Evolutionary conservation across 768 basidiomycete species (phyloP).

Genomic region (Candolleomyces aberdarensis): DNA sequence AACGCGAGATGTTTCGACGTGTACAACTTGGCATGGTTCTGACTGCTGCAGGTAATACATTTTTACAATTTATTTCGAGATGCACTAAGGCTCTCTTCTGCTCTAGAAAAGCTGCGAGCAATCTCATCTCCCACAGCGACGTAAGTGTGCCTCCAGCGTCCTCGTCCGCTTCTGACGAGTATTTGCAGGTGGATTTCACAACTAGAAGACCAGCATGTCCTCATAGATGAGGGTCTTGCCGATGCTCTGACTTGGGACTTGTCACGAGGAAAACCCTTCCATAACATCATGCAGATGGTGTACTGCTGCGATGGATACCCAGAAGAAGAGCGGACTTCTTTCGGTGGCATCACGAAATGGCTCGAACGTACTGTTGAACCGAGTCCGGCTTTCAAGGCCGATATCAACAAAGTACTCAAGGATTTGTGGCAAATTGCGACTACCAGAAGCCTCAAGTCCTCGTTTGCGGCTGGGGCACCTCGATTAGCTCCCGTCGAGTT

Average conservation of each 20-base stretch:
- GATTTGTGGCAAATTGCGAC: slow-evolving; percentile 54
- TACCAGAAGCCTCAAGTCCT: slow-evolving; percentile 33
- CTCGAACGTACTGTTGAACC: slow-evolving; percentile 36
- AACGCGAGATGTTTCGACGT: slow-evolving; percentile 80
- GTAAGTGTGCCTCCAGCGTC: slow-evolving; percentile 15
- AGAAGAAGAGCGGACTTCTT: slow-evolving; percentile 44
- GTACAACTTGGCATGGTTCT: slow-evolving; percentile 79
- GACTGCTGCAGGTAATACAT: slow-evolving; percentile 58
- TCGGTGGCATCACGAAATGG: slow-evolving; percentile 56
- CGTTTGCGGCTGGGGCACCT: slow-evolving; percentile 50
- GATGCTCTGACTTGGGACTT: slow-evolving; percentile 59
- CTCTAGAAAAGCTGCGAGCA: slow-evolving; percentile 73
- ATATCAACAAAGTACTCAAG: slow-evolving; percentile 51
- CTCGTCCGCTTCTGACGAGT: background rate
- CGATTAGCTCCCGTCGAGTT: slow-evolving; percentile 74
- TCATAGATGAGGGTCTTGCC: slow-evolving; percentile 55
- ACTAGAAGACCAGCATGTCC: slow-evolving; percentile 56
- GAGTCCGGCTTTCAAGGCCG: slow-evolving; percentile 42
- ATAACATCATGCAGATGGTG: slow-evolving; percentile 66
- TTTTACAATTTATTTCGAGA: background rate
- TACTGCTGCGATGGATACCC: slow-evolving; percentile 60
- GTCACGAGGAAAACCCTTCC: slow-evolving; percentile 70
- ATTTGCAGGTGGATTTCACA: slow-evolving; percentile 52
- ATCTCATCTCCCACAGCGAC: slow-evolving; percentile 67
- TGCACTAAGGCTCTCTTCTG: background rate